Base-by-base conservation (phyloP, 139 green algal species). In the Limnomonas spitsbergensis region DNA sequence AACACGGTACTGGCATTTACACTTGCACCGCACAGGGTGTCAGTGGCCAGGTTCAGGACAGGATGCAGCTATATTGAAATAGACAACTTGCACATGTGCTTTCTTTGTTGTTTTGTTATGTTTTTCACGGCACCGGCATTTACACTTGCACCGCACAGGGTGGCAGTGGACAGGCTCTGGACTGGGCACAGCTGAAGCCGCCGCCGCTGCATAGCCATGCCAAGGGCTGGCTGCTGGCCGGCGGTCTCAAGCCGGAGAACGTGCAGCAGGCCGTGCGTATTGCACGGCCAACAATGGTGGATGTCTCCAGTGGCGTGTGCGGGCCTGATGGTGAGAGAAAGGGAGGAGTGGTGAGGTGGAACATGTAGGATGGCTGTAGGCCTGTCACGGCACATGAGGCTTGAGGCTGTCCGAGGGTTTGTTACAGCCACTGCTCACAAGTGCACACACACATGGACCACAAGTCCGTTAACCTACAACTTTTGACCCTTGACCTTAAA, bases 261-360 rank as follows among this genome's bases (percentile, higher is more conserved):
- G 92, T 97, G 47, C 82, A 83, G 54, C 78, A 85, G 0, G 93
- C 92, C 9, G 85, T 93, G n/a, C 39, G 7, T 1, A 82, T 81
- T 0, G 83, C 88, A 0, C 34, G 37, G 0, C 92, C 92, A 6
- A 81, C 75, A 2, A 91, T 75, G 6, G 92, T 97, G 83, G 92
- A 97, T 73, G 92, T 96, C 7, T 93, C 91, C 26, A 95, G 89
- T 53, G 92, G 92, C 0, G 92, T 97, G 36, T 91, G 87, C 66
- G 84, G 82, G 0, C 72, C 85, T 2, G 89, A 93, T 66, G 90
- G 88, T 88, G 73, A 56, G 83, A 31, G 26, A 3, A 6, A 29
- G 2, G 70, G 3, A 61, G 14, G 47, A 20, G 47, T 14, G 14
- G 14, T 61, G 47, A 14, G 14, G 14, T 61, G 47, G 20, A 61